Evolutionary conservation across 2,329 filamentous ascomycete species (phyloP), one percentile per base, ranked within the genome.

Genomic region (Geosmithia flava): DNA sequence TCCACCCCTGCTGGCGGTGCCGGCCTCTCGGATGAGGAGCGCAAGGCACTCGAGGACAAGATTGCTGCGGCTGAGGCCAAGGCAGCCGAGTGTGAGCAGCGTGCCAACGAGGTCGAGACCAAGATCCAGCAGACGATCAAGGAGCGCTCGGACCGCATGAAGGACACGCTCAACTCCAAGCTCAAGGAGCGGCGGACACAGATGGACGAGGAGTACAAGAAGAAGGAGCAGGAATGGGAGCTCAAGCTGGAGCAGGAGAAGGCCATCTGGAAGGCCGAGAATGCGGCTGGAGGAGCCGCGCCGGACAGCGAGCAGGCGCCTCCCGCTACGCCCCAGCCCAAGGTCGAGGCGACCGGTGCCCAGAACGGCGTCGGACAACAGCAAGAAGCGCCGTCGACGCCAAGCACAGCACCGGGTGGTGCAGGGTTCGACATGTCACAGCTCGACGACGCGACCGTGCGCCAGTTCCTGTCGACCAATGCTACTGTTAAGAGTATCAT

Each of bases 121-220:
- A 74, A 71, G 48, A 74, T 80, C 44, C 70, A 78, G 49, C 68
- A 65, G 37, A 80, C 75, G 7, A 71, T 86, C 51, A 85, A 85
- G 56, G 69, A 74, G 47, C 75, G 82, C 45, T 81, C 80, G 1
- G 78, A 87, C 44, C 77, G 77, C 59, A 85, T 87, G 83, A 85
- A 81, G 58, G 72, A 77, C 20, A 66, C 75, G 1, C 66, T 88
- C 46, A 83, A 80, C 75, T 11, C 71, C 85, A 80, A 75, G 8
- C 71, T 86, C 50, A 85, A 85, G 56, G 69, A 74, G 47, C 75
- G 81, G 43, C 81, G 80, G 1, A 78, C 86, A 42, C 77, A 76
- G 59, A 85, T 87, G 82, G 84, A 81, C 57, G 72, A 76, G 20
- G 66, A 75, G 2, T 66, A 87, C 46, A 83, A 81, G 56, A 81